A percentile compares a stretch with the other conserved stretches of the same genome.
These are phyloP conservation scores for Acmispon strigosus DNA, from an alignment of 306 rosid species.

Conservation along the genomic window DNA sequence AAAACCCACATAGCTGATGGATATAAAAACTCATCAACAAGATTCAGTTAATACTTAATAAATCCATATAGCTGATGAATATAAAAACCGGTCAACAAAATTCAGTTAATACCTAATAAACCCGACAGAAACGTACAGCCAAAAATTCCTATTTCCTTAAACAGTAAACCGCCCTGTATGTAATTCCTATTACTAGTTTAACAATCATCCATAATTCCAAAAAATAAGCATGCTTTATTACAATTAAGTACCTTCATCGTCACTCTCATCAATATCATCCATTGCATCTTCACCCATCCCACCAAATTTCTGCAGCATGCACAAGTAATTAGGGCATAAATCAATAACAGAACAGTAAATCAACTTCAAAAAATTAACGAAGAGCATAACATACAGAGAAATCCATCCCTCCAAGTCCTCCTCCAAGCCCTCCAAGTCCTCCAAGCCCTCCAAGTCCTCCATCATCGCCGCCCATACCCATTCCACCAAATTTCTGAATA, in stretches of 20 bases:
- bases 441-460: slow-evolving; percentile 20
- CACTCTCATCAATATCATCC: slow-evolving; percentile 63
- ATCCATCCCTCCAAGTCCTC: slow-evolving; percentile 58
- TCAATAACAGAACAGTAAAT: background rate
- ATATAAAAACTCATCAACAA: background rate
- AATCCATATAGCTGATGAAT: background rate
- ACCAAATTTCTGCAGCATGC: slow-evolving; percentile 66
- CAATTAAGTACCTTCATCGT: slow-evolving; percentile 52
- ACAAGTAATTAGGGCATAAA: background rate
- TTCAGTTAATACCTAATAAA: background rate
- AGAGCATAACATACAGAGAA: slow-evolving; percentile 63
- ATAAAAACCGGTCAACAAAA: background rate
- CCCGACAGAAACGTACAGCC: background rate
- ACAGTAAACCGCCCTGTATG: background rate
- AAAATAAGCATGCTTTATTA: background rate
- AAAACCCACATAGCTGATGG: background rate
- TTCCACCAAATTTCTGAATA: slow-evolving; percentile 67
- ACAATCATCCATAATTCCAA: background rate
- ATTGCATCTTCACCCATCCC: slow-evolving; percentile 55
- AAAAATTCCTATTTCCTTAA: background rate
- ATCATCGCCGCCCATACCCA: slow-evolving; percentile 32
- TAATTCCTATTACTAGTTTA: background rate
- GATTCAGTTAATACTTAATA: background rate
- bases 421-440: background rate
- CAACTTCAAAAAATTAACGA: background rate